phyloP scores from a whole-genome alignment of 331 rosid genomes.

The Dryas integrifolia region DNA sequence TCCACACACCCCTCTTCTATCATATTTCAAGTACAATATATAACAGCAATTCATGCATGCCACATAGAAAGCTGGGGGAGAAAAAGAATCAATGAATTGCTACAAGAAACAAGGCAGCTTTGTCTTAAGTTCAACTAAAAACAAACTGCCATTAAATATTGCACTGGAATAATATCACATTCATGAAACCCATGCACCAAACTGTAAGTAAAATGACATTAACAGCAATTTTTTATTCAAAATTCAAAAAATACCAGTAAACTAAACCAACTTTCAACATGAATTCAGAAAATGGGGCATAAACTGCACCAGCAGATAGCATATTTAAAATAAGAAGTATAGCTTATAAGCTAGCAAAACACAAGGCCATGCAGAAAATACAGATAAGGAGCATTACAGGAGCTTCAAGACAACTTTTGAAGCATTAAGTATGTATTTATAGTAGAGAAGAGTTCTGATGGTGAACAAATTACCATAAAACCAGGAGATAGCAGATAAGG shows the following conservation, averaged over 20 bases:
- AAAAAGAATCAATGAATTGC: neutral
- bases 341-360: neutral
- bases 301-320: neutral
- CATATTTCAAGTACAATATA: neutral
- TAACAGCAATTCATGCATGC: neutral
- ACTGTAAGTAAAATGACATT: neutral
- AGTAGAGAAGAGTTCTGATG: conserved; percentile 17
- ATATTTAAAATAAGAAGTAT: neutral
- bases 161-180: neutral
- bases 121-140: neutral
- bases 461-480: conserved; percentile 57
- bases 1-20: neutral
- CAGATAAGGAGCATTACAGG: neutral
- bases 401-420: neutral
- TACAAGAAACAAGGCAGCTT: neutral
- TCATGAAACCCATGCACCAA: neutral
- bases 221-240: neutral
- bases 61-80: neutral
- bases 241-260: neutral
- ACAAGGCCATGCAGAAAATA: neutral
- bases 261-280: neutral
- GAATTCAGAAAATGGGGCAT: neutral
- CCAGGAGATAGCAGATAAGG: conserved; percentile 79
- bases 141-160: neutral
- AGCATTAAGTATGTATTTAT: conserved; percentile 9